Percentiles rank a stretch among this genome's conserved stretches.
phyloP scores from a whole-genome alignment of 225 moss, liverwort and hornwort genomes.

The Straminergon stramineum region DNA sequence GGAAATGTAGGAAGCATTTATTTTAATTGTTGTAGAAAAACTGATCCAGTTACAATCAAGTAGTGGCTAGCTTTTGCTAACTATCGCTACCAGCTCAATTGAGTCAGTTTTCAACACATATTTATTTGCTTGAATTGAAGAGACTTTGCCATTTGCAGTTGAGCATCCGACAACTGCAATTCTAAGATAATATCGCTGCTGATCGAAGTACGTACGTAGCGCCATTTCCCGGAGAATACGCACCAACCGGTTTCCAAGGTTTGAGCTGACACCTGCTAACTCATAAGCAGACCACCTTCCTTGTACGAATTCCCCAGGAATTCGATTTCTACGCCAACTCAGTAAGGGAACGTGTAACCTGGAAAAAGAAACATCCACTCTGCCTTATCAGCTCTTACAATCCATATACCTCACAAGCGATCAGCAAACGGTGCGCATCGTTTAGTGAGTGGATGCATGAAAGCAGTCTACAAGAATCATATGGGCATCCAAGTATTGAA shows the following conservation, averaged over 20 bases:
- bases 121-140: neutral
- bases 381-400: neutral
- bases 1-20: neutral
- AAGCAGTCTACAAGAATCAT: neutral
- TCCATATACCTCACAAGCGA: neutral
- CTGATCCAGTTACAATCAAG: neutral
- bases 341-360: neutral
- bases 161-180: no score
- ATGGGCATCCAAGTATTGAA: neutral
- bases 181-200: neutral
- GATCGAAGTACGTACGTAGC: neutral
- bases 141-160: neutral
- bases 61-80: no score
- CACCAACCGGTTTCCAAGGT: neutral
- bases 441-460: neutral
- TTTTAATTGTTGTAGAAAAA: neutral
- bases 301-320: neutral
- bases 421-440: neutral
- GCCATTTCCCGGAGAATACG: neutral
- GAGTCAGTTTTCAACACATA: neutral
- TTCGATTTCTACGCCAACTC: neutral
- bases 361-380: neutral
- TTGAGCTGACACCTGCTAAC: neutral
- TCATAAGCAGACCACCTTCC: no score
- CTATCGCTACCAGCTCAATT: neutral